These are phyloP conservation scores for Bretschneidera sinensis DNA, from an alignment of 345 rosid genomes.

Conservation along the genomic window DNA sequence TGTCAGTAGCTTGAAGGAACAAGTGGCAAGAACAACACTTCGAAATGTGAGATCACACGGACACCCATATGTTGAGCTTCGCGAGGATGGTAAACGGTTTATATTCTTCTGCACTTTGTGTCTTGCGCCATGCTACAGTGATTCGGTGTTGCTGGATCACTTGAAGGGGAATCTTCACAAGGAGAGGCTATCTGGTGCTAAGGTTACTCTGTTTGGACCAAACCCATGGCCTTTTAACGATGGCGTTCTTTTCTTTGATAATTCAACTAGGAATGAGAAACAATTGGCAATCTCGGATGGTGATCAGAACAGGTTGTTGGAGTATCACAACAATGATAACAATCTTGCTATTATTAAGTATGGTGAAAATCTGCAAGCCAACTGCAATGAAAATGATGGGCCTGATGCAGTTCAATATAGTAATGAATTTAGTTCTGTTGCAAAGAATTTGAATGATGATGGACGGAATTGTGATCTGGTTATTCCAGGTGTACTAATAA, in stretches of 20 bases:
- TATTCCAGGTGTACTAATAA: conserved; percentile 50
- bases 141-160: conserved; percentile 65
- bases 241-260: conserved; percentile 75
- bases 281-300: conserved; percentile 17
- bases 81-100: conserved; percentile 66
- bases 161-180: conserved; percentile 72
- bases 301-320: conserved; percentile 24
- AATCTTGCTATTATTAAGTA: conserved; percentile 57
- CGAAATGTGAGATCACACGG: conserved; percentile 59
- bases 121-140: conserved; percentile 79
- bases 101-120: conserved; percentile 88
- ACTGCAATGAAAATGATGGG: conserved; percentile 13
- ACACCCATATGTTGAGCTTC: conserved; percentile 72
- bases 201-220: conserved; percentile 56
- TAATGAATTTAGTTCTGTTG: conserved; percentile 11
- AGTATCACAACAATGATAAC: conserved; percentile 20
- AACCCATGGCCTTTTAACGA: conserved; percentile 95
- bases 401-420: conserved; percentile 13
- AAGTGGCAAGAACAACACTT: conserved; percentile 60
- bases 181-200: conserved; percentile 67
- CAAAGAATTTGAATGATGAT: conserved; percentile 20
- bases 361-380: conserved; percentile 21
- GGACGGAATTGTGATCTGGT: conserved; percentile 27
- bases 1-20: conserved; percentile 55
- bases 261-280: conserved; percentile 32